phyloP scores from a whole-genome alignment of 139 green algal species.

The Chlorella sp. region DNA sequence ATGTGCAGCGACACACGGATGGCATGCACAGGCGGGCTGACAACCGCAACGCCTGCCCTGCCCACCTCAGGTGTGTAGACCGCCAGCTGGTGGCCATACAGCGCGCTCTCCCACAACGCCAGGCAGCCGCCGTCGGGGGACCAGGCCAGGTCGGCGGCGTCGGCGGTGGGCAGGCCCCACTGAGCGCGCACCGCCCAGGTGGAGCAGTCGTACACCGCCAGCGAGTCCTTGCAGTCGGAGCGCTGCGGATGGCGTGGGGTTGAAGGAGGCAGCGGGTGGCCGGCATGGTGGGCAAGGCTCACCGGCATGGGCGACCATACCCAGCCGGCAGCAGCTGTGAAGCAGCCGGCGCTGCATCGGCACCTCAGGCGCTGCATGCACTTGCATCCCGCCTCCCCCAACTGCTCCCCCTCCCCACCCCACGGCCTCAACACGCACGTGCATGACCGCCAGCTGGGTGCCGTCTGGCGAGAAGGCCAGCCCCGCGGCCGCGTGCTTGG shows the following conservation, averaged over 20 bases:
- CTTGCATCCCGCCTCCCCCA: background rate
- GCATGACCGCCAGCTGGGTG: slow-evolving; percentile 71
- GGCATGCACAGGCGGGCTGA: background rate
- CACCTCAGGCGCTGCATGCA: background rate
- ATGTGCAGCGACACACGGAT: background rate
- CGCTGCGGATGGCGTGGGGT: slow-evolving; percentile 49
- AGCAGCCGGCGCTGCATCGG: background rate
- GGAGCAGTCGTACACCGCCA: slow-evolving; percentile 61
- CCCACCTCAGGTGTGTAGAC: slow-evolving; percentile 28
- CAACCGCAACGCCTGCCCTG: background rate
- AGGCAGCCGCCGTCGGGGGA: slow-evolving; percentile 67
- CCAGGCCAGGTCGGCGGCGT: slow-evolving; percentile 64
- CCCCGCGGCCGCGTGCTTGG: slow-evolving; percentile 71
- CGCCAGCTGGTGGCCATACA: slow-evolving; percentile 60
- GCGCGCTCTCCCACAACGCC: slow-evolving; percentile 70
- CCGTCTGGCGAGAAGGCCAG: slow-evolving; percentile 80
- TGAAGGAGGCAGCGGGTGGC: too few species aligned
- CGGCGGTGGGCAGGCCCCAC: slow-evolving; percentile 44
- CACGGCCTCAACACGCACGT: too few species aligned
- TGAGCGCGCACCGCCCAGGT: slow-evolving; percentile 43
- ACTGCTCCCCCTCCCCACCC: too few species aligned
- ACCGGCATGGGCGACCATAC: too few species aligned
- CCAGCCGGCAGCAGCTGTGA: background rate
- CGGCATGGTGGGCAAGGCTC: too few species aligned
- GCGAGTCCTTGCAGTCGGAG: slow-evolving; percentile 75